A percentile compares a stretch with the other conserved stretches of the same genome.
Evolutionary conservation across 164 flowering plant species (phyloP).

Genomic region (Vitis rupestris): DNA sequence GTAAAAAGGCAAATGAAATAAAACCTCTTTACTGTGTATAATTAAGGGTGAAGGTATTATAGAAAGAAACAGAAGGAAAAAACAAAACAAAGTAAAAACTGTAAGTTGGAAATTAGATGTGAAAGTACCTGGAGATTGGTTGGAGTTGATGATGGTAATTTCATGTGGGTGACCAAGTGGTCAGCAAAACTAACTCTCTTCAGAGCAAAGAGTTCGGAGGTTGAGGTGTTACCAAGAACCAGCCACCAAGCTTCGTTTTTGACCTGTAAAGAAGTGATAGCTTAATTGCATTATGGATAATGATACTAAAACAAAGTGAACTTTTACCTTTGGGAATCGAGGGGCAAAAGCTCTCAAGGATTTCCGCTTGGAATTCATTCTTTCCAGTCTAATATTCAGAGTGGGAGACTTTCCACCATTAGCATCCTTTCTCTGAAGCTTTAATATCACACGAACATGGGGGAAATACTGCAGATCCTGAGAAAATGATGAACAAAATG

Average conservation of each 20-base stretch:
- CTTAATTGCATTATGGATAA: slow-evolving; percentile 6
- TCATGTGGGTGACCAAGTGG: slow-evolving; percentile 62
- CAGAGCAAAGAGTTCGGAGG: slow-evolving; percentile 74
- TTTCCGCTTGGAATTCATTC: slow-evolving; percentile 38
- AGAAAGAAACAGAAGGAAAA: neutral
- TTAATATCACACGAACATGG: slow-evolving; percentile 50
- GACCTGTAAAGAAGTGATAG: slow-evolving; percentile 39
- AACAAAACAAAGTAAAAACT: neutral
- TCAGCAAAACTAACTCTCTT: slow-evolving; percentile 81
- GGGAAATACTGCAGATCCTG: slow-evolving; percentile 90
- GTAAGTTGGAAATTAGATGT: neutral
- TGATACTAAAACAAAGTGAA: neutral
- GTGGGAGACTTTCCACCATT: slow-evolving; percentile 22
- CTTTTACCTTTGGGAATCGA: slow-evolving; percentile 82
- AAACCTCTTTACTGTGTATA: too few relatives aligned
- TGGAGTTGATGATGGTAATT: slow-evolving; percentile 50
- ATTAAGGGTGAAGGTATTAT: neutral
- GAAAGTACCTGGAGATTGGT: slow-evolving; percentile 49
- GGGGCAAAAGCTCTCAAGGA: slow-evolving; percentile 73
- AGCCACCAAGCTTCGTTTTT: slow-evolving; percentile 99
- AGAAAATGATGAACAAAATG: neutral
- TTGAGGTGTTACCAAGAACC: slow-evolving; percentile 69
- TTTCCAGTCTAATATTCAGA: slow-evolving; percentile 65
- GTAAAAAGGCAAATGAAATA: too few relatives aligned
- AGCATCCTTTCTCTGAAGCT: slow-evolving; percentile 40